phyloP scores from a whole-genome alignment of 768 basidiomycete species.

The Suillus placidus region DNA sequence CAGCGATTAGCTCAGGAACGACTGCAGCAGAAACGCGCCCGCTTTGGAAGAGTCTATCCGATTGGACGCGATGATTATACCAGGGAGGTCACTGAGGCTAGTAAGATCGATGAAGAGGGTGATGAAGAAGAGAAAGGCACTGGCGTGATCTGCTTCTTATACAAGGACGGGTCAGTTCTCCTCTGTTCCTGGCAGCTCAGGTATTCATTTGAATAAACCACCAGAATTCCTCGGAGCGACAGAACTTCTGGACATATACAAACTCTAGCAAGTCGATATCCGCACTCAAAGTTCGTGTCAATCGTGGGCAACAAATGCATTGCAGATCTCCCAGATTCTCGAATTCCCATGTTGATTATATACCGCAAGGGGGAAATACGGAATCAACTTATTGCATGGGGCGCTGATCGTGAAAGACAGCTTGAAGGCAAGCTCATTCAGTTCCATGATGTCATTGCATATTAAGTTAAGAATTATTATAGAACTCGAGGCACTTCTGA shows the following conservation, averaged over 20 bases:
- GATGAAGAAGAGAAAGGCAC: constrained; percentile 76
- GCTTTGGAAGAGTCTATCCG: constrained; percentile 85
- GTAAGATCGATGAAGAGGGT: constrained; percentile 65
- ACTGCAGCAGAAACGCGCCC: constrained; percentile 56
- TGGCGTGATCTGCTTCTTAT: constrained; percentile 91
- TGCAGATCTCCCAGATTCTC: constrained; percentile 89
- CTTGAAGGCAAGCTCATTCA: constrained; percentile 63
- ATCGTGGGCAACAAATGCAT: constrained; percentile 96
- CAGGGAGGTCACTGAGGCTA: constrained; percentile 92
- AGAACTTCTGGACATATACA: constrained; percentile 71
- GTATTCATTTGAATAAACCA: constrained; percentile 8
- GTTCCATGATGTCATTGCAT: constrained; percentile 5
- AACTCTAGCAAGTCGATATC: constrained; percentile 77
- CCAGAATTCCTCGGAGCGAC: constrained; percentile 80
- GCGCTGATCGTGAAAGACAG: constrained; percentile 73
- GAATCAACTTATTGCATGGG: constrained; percentile 85
- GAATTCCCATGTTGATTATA: constrained; percentile 89
- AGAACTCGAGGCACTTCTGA: constrained; percentile 75
- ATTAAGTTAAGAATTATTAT: constrained; percentile 11
- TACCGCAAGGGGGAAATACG: constrained; percentile 92
- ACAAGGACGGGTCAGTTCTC: constrained; percentile 85
- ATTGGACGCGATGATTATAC: constrained; percentile 95
- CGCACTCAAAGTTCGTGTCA: constrained; percentile 93
- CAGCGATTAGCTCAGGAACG: constrained; percentile 68
- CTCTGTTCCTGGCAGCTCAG: not conserved